Evolutionary conservation across 1,139 yeast species (phyloP).

Genomic region (Scheffersomyces lignicola): DNA sequence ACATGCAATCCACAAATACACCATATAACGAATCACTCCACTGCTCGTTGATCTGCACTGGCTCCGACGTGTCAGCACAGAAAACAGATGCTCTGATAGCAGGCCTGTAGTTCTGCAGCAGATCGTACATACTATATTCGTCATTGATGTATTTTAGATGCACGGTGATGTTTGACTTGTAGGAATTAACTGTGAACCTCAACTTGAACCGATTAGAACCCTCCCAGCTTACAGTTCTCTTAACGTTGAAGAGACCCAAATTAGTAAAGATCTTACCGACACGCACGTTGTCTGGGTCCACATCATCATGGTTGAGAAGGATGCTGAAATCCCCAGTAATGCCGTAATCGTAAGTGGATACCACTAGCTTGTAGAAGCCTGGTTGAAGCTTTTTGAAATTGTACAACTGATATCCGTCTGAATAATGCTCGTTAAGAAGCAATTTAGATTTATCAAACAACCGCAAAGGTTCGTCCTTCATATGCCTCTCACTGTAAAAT

Average conservation of each 20-base stretch:
- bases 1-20: slow-evolving; percentile 34
- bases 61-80: slow-evolving; percentile 22
- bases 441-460: slow-evolving; percentile 31
- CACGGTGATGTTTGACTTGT: slow-evolving; percentile 23
- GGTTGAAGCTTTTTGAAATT: slow-evolving; percentile 29
- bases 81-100: slow-evolving; percentile 47
- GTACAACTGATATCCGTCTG: slow-evolving; percentile 18
- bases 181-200: slow-evolving; percentile 20
- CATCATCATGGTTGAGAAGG: slow-evolving; percentile 13
- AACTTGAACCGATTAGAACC: slow-evolving; percentile 38
- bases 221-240: slow-evolving; percentile 34
- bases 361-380: slow-evolving; percentile 35
- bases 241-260: slow-evolving; percentile 37
- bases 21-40: slow-evolving; percentile 50
- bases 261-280: slow-evolving; percentile 21
- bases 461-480: slow-evolving; percentile 19
- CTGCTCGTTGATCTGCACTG: slow-evolving; percentile 34
- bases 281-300: slow-evolving; percentile 3
- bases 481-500: slow-evolving; percentile 29
- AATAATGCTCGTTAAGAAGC: slow-evolving; percentile 28
- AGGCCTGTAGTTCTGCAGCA: slow-evolving; percentile 33
- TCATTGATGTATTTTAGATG: slow-evolving; percentile 24
- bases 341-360: slow-evolving; percentile 28
- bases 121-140: slow-evolving; percentile 20
- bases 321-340: slow-evolving; percentile 13